Evolutionary conservation across 352 stramenopile species (phyloP), one percentile per base, ranked within the genome.

Genomic region (Pythium brassicae): DNA sequence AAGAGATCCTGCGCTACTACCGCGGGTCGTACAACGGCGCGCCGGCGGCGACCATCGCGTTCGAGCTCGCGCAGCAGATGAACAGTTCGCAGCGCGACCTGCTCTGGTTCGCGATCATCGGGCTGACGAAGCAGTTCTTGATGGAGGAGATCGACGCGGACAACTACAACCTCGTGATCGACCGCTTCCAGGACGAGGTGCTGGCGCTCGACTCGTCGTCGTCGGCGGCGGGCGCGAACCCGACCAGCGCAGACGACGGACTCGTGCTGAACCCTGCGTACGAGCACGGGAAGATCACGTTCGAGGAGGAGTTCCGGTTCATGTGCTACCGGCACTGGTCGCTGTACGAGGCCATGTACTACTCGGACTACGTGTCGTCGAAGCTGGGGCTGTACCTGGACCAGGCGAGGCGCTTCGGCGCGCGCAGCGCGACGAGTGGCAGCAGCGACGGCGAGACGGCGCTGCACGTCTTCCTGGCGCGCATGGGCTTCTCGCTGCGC

Each of bases 21-120:
- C 76, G 85, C 20, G 96, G 96, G 22, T 95, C 88, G 10, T 98
- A 91, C 62, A 76, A 87, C 48, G 83, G 85, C 20, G 78, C 83
- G 0, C 76, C 86, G 0, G 83, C 83, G 0, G 74, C 88, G 6
- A 81, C 79, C 1, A 74, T 97, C n/a, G 72, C 87, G 27, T 95
- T 86, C 42, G 74, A 94, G 50, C 59, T 97, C 25, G 80, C 86
- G 1, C 76, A 93, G 42, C 83, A 94, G 47, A 71, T 95, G 48
- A 96, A 96, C 55, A 86, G 73, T 32, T 76, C 79, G 14, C 85
- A 84, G 45, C 87, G 86, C 10, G 91, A 98, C 61, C 55, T 98
- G 51, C 71, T 99, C 12, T 99, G 97, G 97, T 92, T 98, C 44
- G 95, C 96, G n/a, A 98, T 98, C 62, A 83, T 99, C 8, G 97